Base-by-base conservation (phyloP, 2,329 filamentous ascomycete species). In the Davidsoniella australis region DNA sequence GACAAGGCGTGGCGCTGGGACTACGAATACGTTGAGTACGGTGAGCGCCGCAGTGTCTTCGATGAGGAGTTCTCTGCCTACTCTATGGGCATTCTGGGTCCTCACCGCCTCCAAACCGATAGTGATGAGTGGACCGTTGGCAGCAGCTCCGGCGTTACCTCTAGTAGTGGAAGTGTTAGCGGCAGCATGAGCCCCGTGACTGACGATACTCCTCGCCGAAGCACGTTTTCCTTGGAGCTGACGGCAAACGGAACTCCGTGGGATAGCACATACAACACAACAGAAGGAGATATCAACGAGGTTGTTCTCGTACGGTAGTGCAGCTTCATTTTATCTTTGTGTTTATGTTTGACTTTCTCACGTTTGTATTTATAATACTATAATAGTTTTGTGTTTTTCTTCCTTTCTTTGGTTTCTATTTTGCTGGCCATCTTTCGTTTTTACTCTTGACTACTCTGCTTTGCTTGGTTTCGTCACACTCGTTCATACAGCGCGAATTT, bases 1-100 rank as follows among this genome's bases (percentile, higher is more conserved):
- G 87, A 86, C 65, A 95, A 95, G 73, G 73, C 75, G 56, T 85
- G 84, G 65, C 78, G 89, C 54, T 96, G 88, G 87, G 85, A 95
- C 57, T 95, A 96, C 65, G 88, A 95, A 59, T 94, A 87, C 57
- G 79, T 94, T 53, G 88, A 95, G 67, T 66, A 81, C 52, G 89
- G 89, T 57, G 60, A 62, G 53, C 54, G 61, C 36, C 54, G 53
- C 43, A 56, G 17, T 5, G 42, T 57, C 2, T 53, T 58, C 3
- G 69, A 72, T 49, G 71, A 74, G 57, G 67, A 72, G 58, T 65
- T 65, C 50, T 66, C 66, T 47, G 61, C 65, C 46, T 70, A 67
- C 55, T 66, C 67, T 23, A 63, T 73, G 9, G 67, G 67, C 9
- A 58, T 71, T 10, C 59, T 73, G 47, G 67, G 68, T 50, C 60